phyloP scores from a whole-genome alignment of 2,329 filamentous ascomycete genomes.

The Trichoderma harzianum region DNA sequence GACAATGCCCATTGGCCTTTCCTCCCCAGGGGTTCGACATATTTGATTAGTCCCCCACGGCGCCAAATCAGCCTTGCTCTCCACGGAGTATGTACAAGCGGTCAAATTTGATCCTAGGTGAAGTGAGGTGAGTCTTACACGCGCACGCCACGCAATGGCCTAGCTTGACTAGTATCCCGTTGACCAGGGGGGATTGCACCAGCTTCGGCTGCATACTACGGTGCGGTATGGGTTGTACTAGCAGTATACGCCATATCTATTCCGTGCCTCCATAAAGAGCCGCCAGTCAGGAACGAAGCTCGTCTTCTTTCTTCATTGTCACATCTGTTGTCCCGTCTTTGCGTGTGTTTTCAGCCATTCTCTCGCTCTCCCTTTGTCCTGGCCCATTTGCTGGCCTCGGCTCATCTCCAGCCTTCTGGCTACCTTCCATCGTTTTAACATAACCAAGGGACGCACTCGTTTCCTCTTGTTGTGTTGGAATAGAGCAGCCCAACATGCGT shows the following conservation, averaged over 20 bases:
- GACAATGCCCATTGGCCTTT: not conserved
- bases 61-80: slow-evolving; percentile 7
- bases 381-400: not conserved
- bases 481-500: not conserved
- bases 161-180: not conserved
- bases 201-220: not conserved
- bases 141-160: slow-evolving; percentile 1
- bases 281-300: not conserved
- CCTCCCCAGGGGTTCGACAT: not conserved
- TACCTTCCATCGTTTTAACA: slow-evolving; percentile 1
- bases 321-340: not conserved
- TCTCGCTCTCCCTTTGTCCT: not conserved
- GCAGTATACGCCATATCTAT: slow-evolving; percentile 5
- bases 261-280: slow-evolving; percentile 3
- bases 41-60: not conserved
- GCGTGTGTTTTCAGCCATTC: not conserved
- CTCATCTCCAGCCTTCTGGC: not conserved
- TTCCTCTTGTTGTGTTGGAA: not conserved
- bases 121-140: slow-evolving; percentile 15
- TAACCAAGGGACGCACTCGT: slow-evolving; percentile 1
- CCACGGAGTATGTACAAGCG: not conserved
- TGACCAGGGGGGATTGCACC: slow-evolving; percentile 10
- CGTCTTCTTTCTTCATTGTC: not conserved
- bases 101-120: slow-evolving; percentile 11
- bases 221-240: not conserved